A percentile compares a stretch with the other conserved stretches of the same genome.
Evolutionary conservation across 2,329 filamentous ascomycete genomes (phyloP).

Genomic region (Aureobasidium sp.): DNA sequence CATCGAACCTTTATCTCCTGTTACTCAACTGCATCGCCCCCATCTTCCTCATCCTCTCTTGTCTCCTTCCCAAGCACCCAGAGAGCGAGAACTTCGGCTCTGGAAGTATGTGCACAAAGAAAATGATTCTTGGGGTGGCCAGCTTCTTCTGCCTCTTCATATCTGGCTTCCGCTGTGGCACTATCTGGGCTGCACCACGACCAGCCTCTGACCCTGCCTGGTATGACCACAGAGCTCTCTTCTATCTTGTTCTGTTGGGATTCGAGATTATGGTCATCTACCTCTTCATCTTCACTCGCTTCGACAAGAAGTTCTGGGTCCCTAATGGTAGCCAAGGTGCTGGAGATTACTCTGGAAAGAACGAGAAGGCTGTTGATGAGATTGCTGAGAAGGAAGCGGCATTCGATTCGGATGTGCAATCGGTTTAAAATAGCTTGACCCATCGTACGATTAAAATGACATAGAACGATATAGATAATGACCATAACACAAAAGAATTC

Average conservation of each 20-base stretch:
- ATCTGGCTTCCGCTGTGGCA: slow-evolving; percentile 32
- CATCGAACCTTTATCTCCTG: slow-evolving; percentile 17
- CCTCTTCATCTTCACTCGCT: slow-evolving; percentile 28
- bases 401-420: not conserved
- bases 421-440: not conserved
- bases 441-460: no score
- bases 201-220: slow-evolving; percentile 31
- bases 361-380: not conserved
- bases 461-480: no score
- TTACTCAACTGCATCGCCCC: slow-evolving; percentile 4
- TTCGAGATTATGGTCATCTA: slow-evolving; percentile 35
- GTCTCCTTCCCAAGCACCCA: slow-evolving; percentile 24
- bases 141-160: slow-evolving; percentile 27
- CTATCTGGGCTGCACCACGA: slow-evolving; percentile 30
- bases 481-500: no score
- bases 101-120: slow-evolving; percentile 26
- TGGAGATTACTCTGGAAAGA: not conserved
- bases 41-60: slow-evolving; percentile 30
- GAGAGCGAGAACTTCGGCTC: slow-evolving; percentile 24
- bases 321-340: slow-evolving; percentile 23
- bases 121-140: slow-evolving; percentile 26
- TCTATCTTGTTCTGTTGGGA: slow-evolving; percentile 34
- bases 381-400: not conserved
- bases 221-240: slow-evolving; percentile 33
- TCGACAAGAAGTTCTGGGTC: slow-evolving; percentile 33